Base-by-base conservation (phyloP, 192 early-diverging fungal genomes). In the Backusella circina region DNA sequence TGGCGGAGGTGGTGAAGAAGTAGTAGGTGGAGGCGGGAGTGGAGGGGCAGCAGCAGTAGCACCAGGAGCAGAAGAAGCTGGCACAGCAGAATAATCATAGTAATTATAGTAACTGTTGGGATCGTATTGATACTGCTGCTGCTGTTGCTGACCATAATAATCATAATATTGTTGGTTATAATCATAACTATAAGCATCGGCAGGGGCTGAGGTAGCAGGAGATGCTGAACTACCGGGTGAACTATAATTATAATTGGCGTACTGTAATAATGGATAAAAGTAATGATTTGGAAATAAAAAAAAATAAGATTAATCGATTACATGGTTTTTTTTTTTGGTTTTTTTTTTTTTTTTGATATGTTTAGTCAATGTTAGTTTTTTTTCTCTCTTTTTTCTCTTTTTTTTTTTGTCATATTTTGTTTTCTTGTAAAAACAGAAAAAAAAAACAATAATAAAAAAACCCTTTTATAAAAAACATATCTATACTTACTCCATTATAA, bases 131-230 rank as follows among this genome's bases (percentile, higher is more conserved):
- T 65, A 72, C 32, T 68, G 36, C 35, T 68, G 67, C 36, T 35
- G 32, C 33, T 32, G 33, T 67, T 68, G 66, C 67, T 71, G 74
- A 47, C 32, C 71, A 71, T 78, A 71, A n/a, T 82, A 72, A 47
- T 74, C 74, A n/a, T 77, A 79, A 26, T 81, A 76, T 26, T 74
- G 74, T 33, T 74, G 74, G 28, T 73, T 51, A 67, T 73, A 73
- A 51, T 83, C 75, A 10, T 79, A 64, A 67, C 33, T 65, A 32
- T 47, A 57, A 30, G 36, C 71, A 21, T 47, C 37, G n/a, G 54
- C 26, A 54, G 37, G 33, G 6, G 75, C 68, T 21, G 32, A 32
- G 18, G 71, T 50, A 65, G 72, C 32, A 65, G 61, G 23, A 47
- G 57, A 23, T 30, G 73, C n/a, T 32, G 38, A 30, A 10, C 50